Evolutionary conservation across 2,329 filamentous ascomycete genomes (phyloP).

Genomic region (Pyrenophora tritici-repentis): DNA sequence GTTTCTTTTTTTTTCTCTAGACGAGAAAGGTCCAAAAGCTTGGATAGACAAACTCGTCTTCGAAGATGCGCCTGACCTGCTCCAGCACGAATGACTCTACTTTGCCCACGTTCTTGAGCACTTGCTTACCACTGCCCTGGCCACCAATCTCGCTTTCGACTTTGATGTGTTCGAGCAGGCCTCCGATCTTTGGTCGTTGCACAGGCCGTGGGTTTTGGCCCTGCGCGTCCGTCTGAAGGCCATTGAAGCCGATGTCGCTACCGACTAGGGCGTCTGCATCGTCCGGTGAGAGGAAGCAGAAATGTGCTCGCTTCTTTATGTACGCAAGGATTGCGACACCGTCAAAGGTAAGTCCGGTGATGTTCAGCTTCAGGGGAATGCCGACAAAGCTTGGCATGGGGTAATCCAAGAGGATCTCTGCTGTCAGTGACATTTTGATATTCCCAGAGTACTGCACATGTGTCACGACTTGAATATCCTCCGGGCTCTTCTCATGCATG

Average conservation of each 20-base stretch:
- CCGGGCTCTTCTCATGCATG: constrained; percentile 74
- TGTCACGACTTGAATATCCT: constrained; percentile 92
- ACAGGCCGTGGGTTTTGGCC: constrained; percentile 31
- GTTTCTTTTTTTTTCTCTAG: constrained; percentile 51
- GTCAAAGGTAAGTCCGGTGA: constrained; percentile 93
- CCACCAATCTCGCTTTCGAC: constrained; percentile 98
- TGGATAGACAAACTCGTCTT: constrained; percentile 97
- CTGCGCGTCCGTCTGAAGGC: constrained; percentile 31
- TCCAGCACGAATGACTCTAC: constrained; percentile 97
- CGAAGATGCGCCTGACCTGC: constrained; percentile 94
- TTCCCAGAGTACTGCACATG: constrained; percentile 89
- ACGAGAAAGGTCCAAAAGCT: constrained; percentile 98
- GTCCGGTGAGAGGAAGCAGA: constrained; percentile 92
- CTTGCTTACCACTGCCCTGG: constrained; percentile 88
- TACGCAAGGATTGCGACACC: constrained; percentile 91
- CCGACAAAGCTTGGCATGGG: constrained; percentile 98
- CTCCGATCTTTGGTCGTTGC: constrained; percentile 63
- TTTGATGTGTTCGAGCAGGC: constrained; percentile 85
- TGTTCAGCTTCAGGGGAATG: constrained; percentile 90
- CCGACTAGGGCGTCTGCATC: constrained; percentile 75
- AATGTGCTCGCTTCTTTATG: constrained; percentile 86
- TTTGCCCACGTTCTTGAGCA: constrained; percentile 97
- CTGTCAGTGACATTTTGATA: constrained; percentile 84
- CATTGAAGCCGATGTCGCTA: constrained; percentile 47
- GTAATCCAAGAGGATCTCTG: constrained; percentile 95